Conservation (phyloP, 1,284 basidiomycete genomes). For the Ustilago bromivora region DNA sequence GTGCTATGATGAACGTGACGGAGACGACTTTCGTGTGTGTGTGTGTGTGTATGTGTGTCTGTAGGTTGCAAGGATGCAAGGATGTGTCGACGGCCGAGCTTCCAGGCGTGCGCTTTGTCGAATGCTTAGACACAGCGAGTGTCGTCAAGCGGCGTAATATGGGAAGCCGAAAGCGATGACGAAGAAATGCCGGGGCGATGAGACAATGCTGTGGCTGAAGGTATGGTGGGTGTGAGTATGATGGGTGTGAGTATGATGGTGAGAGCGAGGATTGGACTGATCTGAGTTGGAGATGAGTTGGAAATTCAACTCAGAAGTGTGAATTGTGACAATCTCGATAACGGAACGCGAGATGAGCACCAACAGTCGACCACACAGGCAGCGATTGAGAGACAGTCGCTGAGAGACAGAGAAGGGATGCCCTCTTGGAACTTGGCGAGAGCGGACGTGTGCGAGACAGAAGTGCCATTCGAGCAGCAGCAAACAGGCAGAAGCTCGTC, state of each 20-base stretch:
- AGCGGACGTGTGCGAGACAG: constrained; percentile 1
- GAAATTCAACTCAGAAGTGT: constrained; percentile 4
- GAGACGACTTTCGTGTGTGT: constrained; percentile 2
- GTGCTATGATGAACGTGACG: not conserved
- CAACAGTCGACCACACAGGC: not conserved
- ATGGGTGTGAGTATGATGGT: not conserved
- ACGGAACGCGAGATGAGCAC: constrained; percentile 12
- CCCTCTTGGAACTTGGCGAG: constrained; percentile 13
- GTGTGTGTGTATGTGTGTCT: not conserved
- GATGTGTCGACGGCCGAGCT: not conserved
- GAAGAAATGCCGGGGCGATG: not conserved
- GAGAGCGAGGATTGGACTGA: too few species aligned
- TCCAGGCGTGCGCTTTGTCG: not conserved
- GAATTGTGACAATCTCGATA: constrained; percentile 26
- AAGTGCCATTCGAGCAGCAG: constrained; percentile 8
- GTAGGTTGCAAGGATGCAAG: not conserved
- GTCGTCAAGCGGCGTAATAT: not conserved
- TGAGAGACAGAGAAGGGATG: not conserved
- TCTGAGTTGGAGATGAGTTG: constrained; percentile 4
- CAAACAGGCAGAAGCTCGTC: not conserved
- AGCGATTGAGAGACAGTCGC: not conserved
- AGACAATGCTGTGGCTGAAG: not conserved
- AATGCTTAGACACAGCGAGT: not conserved
- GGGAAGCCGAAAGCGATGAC: not conserved
- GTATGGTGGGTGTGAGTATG: not conserved